Conservation (phyloP, 805 yeast genomes). For the Barnettozyma populi region DNA sequence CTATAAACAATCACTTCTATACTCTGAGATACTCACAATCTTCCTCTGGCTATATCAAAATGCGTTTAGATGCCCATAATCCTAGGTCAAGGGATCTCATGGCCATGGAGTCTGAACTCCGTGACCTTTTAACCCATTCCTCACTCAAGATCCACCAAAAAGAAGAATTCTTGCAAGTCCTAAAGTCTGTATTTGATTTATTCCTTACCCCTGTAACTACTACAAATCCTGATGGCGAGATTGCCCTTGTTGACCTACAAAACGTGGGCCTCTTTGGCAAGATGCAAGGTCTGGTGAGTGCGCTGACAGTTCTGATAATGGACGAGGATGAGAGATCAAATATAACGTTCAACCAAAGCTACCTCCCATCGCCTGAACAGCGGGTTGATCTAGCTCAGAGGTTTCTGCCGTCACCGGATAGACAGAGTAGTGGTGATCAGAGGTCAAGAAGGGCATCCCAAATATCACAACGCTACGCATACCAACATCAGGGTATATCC, state of each 20-base stretch:
- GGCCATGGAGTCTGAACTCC: conserved; percentile 27
- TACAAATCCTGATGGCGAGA: not conserved
- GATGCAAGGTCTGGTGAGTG: conserved; percentile 29
- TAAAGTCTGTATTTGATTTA: conserved; percentile 24
- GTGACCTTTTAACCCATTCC: conserved; percentile 20
- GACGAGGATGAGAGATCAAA: conserved; percentile 18
- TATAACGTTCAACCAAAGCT: not conserved
- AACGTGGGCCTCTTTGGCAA: conserved; percentile 24
- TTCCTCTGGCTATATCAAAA: not conserved
- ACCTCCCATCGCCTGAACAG: conserved; percentile 1
- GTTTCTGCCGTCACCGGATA: not conserved
- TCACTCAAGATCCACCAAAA: conserved; percentile 14
- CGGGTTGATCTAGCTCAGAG: not conserved
- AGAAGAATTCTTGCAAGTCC: conserved; percentile 17
- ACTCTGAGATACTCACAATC: not conserved
- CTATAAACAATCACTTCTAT: not conserved
- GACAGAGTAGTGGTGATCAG: not conserved
- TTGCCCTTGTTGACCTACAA: conserved; percentile 27
- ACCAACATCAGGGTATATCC: not conserved
- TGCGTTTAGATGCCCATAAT: not conserved
- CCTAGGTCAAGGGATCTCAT: conserved; percentile 26
- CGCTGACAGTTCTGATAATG: conserved; percentile 30
- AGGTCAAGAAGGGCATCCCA: not conserved
- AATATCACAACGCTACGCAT: not conserved
- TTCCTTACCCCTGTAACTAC: conserved; percentile 21